These are phyloP conservation scores for Cercospora sp. DNA, from an alignment of 2,329 filamentous ascomycete species.

Conservation along the genomic window DNA sequence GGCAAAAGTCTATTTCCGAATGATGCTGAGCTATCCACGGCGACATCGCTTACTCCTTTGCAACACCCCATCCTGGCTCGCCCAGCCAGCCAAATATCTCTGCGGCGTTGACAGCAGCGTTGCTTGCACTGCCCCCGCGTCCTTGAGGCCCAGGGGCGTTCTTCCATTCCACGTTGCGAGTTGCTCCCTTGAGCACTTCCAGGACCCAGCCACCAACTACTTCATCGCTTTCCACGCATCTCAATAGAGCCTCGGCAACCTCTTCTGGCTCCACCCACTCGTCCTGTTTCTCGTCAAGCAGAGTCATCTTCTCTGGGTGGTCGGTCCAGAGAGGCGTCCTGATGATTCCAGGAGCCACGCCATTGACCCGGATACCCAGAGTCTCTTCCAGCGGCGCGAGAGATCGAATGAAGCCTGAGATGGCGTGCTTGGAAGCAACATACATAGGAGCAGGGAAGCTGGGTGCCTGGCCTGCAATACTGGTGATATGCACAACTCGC, in stretches of 20 bases:
- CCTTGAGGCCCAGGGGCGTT: slow-evolving; percentile 57
- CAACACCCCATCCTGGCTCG: slow-evolving; percentile 52
- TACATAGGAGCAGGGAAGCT: slow-evolving; percentile 47
- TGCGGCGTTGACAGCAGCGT: slow-evolving; percentile 43
- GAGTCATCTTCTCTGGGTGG: slow-evolving; percentile 59
- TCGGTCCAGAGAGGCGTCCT: slow-evolving; percentile 64
- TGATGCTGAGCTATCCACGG: not conserved
- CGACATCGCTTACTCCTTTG: slow-evolving; percentile 20
- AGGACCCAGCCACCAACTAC: slow-evolving; percentile 55
- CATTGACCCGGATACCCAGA: slow-evolving; percentile 58
- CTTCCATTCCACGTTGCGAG: slow-evolving; percentile 52
- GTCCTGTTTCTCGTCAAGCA: slow-evolving; percentile 51
- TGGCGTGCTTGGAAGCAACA: slow-evolving; percentile 48
- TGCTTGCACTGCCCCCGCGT: slow-evolving; percentile 44
- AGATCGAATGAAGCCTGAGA: slow-evolving; percentile 52
- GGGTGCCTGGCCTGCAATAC: slow-evolving; percentile 46
- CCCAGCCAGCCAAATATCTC: slow-evolving; percentile 54
- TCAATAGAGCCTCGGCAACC: slow-evolving; percentile 60
- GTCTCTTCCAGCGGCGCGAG: slow-evolving; percentile 51
- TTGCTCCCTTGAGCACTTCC: slow-evolving; percentile 56
- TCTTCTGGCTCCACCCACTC: slow-evolving; percentile 62
- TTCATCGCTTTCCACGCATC: slow-evolving; percentile 53
- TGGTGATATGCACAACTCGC: slow-evolving; percentile 47
- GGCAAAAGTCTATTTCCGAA: not conserved
- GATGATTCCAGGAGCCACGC: slow-evolving; percentile 61